These are phyloP conservation scores for Leptographium lundbergii DNA, from an alignment of 2,329 filamentous ascomycete species.

Conservation along the genomic window DNA sequence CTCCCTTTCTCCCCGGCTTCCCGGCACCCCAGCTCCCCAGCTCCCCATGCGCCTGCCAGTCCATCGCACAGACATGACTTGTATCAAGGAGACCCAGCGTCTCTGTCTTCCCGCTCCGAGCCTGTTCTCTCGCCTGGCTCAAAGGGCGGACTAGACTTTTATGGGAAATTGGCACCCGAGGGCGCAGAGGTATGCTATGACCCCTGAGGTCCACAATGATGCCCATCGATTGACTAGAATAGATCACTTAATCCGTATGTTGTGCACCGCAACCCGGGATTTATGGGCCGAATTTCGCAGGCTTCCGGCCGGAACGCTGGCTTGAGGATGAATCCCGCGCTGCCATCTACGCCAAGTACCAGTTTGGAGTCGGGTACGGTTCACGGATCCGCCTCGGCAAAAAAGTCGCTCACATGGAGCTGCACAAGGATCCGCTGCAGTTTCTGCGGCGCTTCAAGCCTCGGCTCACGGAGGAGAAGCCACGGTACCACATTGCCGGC, in stretches of 20 bases:
- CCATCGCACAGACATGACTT: neutral
- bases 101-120: neutral
- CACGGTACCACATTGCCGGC: neutral
- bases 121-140: neutral
- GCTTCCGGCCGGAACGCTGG: slow-evolving; percentile 47
- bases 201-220: neutral
- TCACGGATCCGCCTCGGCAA: slow-evolving; percentile 40
- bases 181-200: neutral
- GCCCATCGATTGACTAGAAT: neutral
- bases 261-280: slow-evolving; percentile 39
- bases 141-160: neutral
- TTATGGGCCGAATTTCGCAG: slow-evolving; percentile 43
- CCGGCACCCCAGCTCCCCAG: too few species aligned
- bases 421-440: too few species aligned
- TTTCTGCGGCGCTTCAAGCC: too few species aligned
- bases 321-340: slow-evolving; percentile 24
- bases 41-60: too few species aligned
- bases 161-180: neutral
- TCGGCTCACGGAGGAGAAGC: slow-evolving; percentile 20
- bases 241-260: neutral
- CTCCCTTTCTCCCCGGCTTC: slow-evolving; percentile 25
- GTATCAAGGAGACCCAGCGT: neutral
- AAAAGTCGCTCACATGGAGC: too few species aligned
- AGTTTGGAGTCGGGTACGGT: slow-evolving; percentile 44
- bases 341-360: slow-evolving; percentile 16